A percentile compares a stretch with the other conserved stretches of the same genome.
phyloP scores from a whole-genome alignment of 106 monocot species.

The Ottelia alismoides region DNA sequence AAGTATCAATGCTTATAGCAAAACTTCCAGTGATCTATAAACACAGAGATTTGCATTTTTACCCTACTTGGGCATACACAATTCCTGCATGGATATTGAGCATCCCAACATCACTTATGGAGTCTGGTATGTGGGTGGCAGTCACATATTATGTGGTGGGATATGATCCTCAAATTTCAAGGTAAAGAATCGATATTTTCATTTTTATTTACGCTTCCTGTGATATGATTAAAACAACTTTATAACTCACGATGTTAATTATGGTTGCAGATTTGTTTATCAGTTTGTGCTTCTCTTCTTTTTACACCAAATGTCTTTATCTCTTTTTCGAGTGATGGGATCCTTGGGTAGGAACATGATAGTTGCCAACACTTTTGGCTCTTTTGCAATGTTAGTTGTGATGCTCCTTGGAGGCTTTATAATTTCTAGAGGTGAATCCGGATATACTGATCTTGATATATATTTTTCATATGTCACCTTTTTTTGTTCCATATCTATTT shows the following conservation, averaged over 20 bases:
- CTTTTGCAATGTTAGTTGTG: slow-evolving; percentile 87
- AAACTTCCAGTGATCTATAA: slow-evolving; percentile 66
- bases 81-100: slow-evolving; percentile 46
- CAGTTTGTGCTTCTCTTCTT: slow-evolving; percentile 83
- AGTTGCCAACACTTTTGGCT: slow-evolving; percentile 98
- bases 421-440: slow-evolving; percentile 60
- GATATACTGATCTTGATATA: no score
- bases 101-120: slow-evolving; percentile 84
- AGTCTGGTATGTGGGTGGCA: slow-evolving; percentile 78
- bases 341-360: slow-evolving; percentile 96
- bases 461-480: no score
- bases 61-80: slow-evolving; percentile 64
- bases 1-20: slow-evolving; percentile 41
- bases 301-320: slow-evolving; percentile 94
- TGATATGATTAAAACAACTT: background rate
- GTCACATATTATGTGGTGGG: slow-evolving; percentile 96
- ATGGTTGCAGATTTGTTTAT: slow-evolving; percentile 57
- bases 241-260: no score
- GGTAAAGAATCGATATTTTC: no score
- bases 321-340: slow-evolving; percentile 89
- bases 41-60: slow-evolving; percentile 44
- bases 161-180: slow-evolving; percentile 87
- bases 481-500: background rate
- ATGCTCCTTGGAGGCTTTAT: slow-evolving; percentile 99
- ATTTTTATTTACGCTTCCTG: background rate